Evolutionary conservation across 768 basidiomycete species (phyloP).

Genomic region (Coprinellus micaceus): DNA sequence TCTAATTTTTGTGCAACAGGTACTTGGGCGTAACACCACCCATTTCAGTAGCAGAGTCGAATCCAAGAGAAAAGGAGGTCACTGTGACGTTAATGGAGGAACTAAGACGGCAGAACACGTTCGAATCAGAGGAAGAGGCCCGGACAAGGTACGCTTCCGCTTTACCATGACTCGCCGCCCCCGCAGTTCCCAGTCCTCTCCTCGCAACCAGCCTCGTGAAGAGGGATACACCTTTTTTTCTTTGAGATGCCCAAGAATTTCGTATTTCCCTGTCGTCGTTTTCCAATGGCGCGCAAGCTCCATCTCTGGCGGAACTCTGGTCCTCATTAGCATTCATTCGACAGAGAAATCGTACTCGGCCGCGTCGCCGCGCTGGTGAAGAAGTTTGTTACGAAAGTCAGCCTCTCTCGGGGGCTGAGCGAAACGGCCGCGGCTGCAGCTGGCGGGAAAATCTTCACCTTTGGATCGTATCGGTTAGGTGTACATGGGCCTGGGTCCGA

Average conservation of each 20-base stretch:
- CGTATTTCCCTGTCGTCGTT: no score
- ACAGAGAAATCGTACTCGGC: conserved; percentile 90
- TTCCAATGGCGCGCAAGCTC: neutral
- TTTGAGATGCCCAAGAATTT: no score
- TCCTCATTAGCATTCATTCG: conserved; percentile 8
- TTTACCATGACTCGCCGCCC: neutral
- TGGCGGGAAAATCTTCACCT: conserved; percentile 98
- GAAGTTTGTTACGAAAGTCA: conserved; percentile 85
- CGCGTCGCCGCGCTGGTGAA: conserved; percentile 86
- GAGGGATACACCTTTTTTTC: no score
- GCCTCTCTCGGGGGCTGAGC: conserved; percentile 75
- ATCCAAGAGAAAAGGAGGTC: conserved; percentile 75
- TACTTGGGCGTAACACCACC: conserved; percentile 83
- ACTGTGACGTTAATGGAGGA: conserved; percentile 88
- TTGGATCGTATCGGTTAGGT: conserved; percentile 95
- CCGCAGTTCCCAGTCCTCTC: neutral
- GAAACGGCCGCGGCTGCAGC: conserved; percentile 85
- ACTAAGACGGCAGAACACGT: conserved; percentile 77
- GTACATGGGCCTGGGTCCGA: conserved; percentile 95
- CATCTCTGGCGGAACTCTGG: neutral
- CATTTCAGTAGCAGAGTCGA: conserved; percentile 75
- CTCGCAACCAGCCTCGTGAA: no score
- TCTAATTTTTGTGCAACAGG: conserved; percentile 32
- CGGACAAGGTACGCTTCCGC: conserved; percentile 68
- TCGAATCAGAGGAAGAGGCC: conserved; percentile 87